phyloP scores from a whole-genome alignment of 352 stramenopile genomes.

The Phytophthora sansomeana region DNA sequence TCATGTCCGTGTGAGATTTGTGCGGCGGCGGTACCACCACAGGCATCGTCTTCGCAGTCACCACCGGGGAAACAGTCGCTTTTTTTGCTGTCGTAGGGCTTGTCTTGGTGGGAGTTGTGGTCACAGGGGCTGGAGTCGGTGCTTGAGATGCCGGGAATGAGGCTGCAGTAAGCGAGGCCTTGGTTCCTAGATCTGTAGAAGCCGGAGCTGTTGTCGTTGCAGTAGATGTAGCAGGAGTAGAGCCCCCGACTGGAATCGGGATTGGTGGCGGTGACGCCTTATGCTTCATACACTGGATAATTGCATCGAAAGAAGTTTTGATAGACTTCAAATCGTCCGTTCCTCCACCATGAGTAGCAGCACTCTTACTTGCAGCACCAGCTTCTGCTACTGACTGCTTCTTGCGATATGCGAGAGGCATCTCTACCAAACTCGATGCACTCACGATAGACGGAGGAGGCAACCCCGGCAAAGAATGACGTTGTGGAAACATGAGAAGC shows the following conservation, averaged over 20 bases:
- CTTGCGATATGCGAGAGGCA: slow-evolving; percentile 64
- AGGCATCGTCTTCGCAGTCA: slow-evolving; percentile 31
- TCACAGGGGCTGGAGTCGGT: slow-evolving; percentile 4
- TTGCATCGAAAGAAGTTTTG: slow-evolving; percentile 80
- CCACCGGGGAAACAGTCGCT: slow-evolving; percentile 25
- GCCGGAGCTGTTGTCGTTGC: slow-evolving; percentile 9
- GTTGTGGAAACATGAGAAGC: slow-evolving; percentile 57
- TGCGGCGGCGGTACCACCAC: slow-evolving; percentile 62
- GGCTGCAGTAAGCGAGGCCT: slow-evolving; percentile 41
- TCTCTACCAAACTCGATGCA: slow-evolving; percentile 56
- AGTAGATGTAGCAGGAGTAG: slow-evolving; percentile 7
- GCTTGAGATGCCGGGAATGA: slow-evolving; percentile 27
- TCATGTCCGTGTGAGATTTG: slow-evolving; percentile 84
- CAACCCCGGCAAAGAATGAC: slow-evolving; percentile 66
- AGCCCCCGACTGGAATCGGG: slow-evolving; percentile 51
- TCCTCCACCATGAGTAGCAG: slow-evolving; percentile 15
- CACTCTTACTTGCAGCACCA: slow-evolving; percentile 9
- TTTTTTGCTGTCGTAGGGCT: slow-evolving; percentile 30
- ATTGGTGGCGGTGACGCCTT: slow-evolving; percentile 80
- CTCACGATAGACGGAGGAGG: slow-evolving; percentile 71
- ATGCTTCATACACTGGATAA: slow-evolving; percentile 88
- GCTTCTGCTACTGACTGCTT: slow-evolving; percentile 27
- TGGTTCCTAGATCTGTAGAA: slow-evolving; percentile 37
- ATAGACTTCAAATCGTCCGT: slow-evolving; percentile 84
- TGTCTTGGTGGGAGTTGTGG: slow-evolving; percentile 29